Evolutionary conservation across 2,329 filamentous ascomycete genomes (phyloP).

Genomic region (Pestalotiopsis sp.): DNA sequence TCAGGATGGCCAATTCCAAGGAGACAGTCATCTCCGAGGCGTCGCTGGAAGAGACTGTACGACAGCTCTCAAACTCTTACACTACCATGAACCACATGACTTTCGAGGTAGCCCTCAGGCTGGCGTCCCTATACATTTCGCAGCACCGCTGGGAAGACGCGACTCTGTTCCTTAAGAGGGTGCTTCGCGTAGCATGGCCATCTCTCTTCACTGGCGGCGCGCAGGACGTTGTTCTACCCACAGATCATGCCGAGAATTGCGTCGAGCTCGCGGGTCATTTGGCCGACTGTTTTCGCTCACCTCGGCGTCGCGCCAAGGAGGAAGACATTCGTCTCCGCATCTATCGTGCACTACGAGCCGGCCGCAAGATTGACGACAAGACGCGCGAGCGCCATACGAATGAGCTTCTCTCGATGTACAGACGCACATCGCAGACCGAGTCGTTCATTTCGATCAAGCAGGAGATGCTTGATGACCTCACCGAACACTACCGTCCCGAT

Average conservation of each 20-base stretch:
- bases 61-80: slow-evolving; percentile 40
- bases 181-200: slow-evolving; percentile 46
- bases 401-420: slow-evolving; percentile 31
- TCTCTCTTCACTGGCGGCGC: slow-evolving; percentile 45
- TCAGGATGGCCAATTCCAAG: slow-evolving; percentile 35
- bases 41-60: slow-evolving; percentile 43
- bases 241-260: slow-evolving; percentile 42
- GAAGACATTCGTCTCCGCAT: slow-evolving; percentile 30
- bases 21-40: slow-evolving; percentile 40
- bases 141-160: slow-evolving; percentile 49
- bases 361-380: slow-evolving; percentile 12
- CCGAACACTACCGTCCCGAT: slow-evolving; percentile 32
- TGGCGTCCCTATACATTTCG: slow-evolving; percentile 42
- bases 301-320: slow-evolving; percentile 34
- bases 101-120: slow-evolving; percentile 39
- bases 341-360: slow-evolving; percentile 8
- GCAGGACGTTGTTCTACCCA: slow-evolving; percentile 43
- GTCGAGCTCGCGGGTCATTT: slow-evolving; percentile 48
- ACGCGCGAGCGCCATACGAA: slow-evolving; percentile 15
- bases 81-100: slow-evolving; percentile 40
- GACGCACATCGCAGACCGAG: slow-evolving; percentile 30
- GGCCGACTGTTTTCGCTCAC: slow-evolving; percentile 44
- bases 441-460: slow-evolving; percentile 37
- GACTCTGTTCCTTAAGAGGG: slow-evolving; percentile 43
- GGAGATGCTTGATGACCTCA: slow-evolving; percentile 39